Conservation (phyloP, 169 alveolate species). For the Plasmodium reichenowi region DNA sequence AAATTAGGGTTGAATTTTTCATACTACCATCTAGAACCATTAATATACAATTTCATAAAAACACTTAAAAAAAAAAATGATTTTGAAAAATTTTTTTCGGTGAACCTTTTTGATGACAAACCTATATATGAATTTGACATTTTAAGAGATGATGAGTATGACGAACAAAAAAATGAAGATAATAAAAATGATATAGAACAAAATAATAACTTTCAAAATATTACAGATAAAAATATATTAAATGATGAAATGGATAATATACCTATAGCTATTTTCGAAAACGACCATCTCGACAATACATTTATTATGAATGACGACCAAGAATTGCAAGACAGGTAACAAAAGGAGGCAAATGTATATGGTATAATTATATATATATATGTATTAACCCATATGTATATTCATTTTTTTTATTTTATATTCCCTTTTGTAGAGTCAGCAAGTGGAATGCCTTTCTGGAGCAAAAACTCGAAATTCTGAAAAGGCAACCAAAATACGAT, state of each 20-base stretch:
- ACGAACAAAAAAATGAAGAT: slow-evolving; percentile 14
- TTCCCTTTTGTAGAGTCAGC: slow-evolving; percentile 22
- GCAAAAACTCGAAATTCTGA: slow-evolving; percentile 17
- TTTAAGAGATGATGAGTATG: slow-evolving; percentile 44
- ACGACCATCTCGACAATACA: slow-evolving; percentile 14
- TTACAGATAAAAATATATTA: slow-evolving; percentile 1
- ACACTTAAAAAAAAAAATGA: slow-evolving; percentile 38
- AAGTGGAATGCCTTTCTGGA: slow-evolving; percentile 53
- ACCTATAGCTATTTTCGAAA: slow-evolving; percentile 17
- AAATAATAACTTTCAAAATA: slow-evolving; percentile 2
- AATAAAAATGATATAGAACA: neutral
- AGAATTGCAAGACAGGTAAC: slow-evolving; percentile 46
- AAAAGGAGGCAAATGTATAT: too few relatives aligned
- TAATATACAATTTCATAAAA: slow-evolving; percentile 43
- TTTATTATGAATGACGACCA: slow-evolving; percentile 26
- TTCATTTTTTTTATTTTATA: neutral
- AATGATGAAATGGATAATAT: slow-evolving; percentile 17
- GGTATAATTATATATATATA: neutral
- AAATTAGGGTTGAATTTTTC: slow-evolving; percentile 35
- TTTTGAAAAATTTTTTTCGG: slow-evolving; percentile 40
- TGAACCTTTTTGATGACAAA: slow-evolving; percentile 34
- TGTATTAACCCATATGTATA: neutral
- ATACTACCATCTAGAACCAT: slow-evolving; percentile 51
- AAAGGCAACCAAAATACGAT: slow-evolving; percentile 51
- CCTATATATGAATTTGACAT: slow-evolving; percentile 36